phyloP scores from a whole-genome alignment of 176 grass and related monocot species.

The Avena insularis region DNA sequence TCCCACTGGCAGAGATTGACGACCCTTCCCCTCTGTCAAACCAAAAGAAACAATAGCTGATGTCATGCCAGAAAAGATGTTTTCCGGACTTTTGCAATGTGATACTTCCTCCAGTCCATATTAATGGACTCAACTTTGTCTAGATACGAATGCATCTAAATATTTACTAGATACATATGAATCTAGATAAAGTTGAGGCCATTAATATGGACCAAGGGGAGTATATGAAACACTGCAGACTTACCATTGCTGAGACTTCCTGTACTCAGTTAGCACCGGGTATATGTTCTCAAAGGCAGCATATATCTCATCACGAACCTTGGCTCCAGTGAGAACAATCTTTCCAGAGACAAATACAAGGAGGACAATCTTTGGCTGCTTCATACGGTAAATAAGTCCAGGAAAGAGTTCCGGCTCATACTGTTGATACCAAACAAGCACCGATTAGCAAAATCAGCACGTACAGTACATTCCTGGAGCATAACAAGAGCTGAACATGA shows the following conservation, averaged over 20 bases:
- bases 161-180: too few species aligned
- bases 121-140: too few species aligned
- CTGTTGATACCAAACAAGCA: conserved; percentile 40
- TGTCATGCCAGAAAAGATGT: neutral
- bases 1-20: neutral
- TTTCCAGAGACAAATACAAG: conserved; percentile 83
- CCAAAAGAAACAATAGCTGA: neutral
- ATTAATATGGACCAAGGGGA: too few species aligned
- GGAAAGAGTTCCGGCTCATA: conserved; percentile 80
- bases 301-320: conserved; percentile 57
- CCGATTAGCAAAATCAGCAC: conserved; percentile 17
- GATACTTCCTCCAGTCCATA: too few species aligned
- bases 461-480: neutral
- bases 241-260: conserved; percentile 60
- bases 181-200: too few species aligned
- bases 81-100: neutral
- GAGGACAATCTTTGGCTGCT: conserved; percentile 69
- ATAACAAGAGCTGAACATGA: neutral
- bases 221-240: neutral
- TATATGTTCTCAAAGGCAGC: conserved; percentile 77
- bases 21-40: conserved; percentile 23
- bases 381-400: conserved; percentile 77
- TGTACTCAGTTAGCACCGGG: conserved; percentile 64
- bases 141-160: too few species aligned
- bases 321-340: conserved; percentile 72